Conservation (phyloP, 176 grass and related monocot genomes). For the Carex pumila region DNA sequence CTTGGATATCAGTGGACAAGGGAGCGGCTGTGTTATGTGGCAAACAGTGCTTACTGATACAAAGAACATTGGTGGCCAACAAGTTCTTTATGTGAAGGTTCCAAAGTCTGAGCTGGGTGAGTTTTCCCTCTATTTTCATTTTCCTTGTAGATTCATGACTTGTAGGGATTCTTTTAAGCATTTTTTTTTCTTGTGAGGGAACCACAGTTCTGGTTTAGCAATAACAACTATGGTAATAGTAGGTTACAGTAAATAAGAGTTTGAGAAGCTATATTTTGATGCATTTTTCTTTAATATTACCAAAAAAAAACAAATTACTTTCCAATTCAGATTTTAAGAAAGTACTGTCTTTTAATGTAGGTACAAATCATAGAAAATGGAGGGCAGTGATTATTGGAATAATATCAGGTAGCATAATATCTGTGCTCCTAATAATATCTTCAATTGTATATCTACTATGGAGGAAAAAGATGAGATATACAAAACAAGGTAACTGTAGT, state of each 20-base stretch:
- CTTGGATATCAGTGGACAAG: constrained; percentile 24
- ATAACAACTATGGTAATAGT: too few species aligned
- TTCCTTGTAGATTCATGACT: neutral
- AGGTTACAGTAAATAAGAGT: too few species aligned
- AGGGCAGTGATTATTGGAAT: neutral
- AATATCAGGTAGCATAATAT: neutral
- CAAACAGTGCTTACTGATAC: constrained; percentile 41
- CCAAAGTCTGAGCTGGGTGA: constrained; percentile 30
- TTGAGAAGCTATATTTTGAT: neutral
- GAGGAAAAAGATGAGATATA: constrained; percentile 1
- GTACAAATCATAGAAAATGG: neutral
- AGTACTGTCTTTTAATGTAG: neutral
- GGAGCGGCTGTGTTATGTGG: constrained; percentile 15
- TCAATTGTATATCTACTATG: constrained; percentile 11
- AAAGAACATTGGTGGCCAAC: neutral
- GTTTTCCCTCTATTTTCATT: neutral
- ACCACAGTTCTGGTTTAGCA: too few species aligned
- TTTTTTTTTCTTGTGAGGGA: too few species aligned
- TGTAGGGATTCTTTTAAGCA: neutral
- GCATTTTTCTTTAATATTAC: neutral
- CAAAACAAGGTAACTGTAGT: neutral
- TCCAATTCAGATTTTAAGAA: neutral
- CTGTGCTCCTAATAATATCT: constrained; percentile 5
- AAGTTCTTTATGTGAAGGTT: constrained; percentile 30
- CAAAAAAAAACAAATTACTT: neutral